Base-by-base conservation (phyloP, 768 basidiomycete species). In the Pulveroboletus sp. region DNA sequence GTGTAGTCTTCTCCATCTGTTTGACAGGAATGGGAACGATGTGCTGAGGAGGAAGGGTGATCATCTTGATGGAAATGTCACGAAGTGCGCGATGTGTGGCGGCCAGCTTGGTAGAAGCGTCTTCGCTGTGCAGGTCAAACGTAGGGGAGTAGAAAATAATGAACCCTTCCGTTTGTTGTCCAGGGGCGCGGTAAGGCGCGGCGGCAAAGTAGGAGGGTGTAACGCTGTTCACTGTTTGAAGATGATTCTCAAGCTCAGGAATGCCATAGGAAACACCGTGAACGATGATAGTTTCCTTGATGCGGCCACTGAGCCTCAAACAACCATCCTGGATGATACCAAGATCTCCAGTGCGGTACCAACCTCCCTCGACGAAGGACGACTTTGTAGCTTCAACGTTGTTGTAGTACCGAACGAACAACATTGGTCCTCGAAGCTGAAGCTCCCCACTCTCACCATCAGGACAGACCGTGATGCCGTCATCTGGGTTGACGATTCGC, bases 221-320 rank as follows among this genome's bases (percentile, higher is more conserved):
- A 16, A 40, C 24, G 8, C 39, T 16, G 16, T 40, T 23, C 9
- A 40, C 39, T 10, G 39, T 40, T n/a, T 27, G 39, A 6, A 40
- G 16, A 11, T 40, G 39, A 0, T 22, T 40, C 16, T 40, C 39
- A 1, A 40, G 39, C 16, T 40, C 31, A 1, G 31, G 31, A 31
- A 31, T 31, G 14, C 31, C 14, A 5, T 31, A 31, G 5, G 31
- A 31, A 31, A 31, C 31, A 14, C 31, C 31, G 31, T 73, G 71
- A 53, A 72, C 68, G 51, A 71, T 72, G 51, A 73, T 54, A 22
- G 61, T 65, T 22, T 72, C 70, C 52, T 73, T 73, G 56, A 72
- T 68, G 35, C 73, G 64, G 5, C 72, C 71, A 43, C 65, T 59
- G 29, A 74, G 58, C 36, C 68, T 59, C 41, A 75, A 55, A 20